phyloP scores from a whole-genome alignment of 495 filamentous ascomycete genomes.

The Cudoniella acicularis region DNA sequence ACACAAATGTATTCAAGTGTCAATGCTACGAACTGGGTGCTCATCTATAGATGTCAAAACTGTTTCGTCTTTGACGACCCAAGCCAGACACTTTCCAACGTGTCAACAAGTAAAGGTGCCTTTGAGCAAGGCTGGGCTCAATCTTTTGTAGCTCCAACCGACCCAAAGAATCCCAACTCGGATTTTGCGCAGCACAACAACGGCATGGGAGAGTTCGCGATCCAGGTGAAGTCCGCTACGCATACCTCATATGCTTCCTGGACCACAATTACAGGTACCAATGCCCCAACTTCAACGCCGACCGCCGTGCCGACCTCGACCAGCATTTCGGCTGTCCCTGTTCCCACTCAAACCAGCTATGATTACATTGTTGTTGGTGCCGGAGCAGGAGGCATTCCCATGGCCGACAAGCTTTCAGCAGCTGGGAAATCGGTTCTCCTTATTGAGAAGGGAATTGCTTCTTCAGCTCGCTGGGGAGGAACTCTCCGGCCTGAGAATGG shows the following conservation, averaged over 20 bases:
- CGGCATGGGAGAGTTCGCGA: conserved; percentile 42
- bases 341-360: conserved; percentile 39
- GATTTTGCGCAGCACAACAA: conserved; percentile 40
- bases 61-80: conserved; percentile 57
- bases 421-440: conserved; percentile 60
- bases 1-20: conserved; percentile 55
- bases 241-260: conserved; percentile 46
- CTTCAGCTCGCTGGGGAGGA: conserved; percentile 56
- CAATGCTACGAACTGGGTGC: conserved; percentile 48
- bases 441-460: conserved; percentile 61
- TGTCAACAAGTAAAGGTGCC: conserved; percentile 31
- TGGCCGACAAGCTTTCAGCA: conserved; percentile 59
- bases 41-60: conserved; percentile 60
- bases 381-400: conserved; percentile 59
- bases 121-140: conserved; percentile 46
- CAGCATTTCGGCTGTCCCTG: conserved; percentile 36
- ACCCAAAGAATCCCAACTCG: conserved; percentile 32
- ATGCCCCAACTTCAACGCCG: conserved; percentile 22
- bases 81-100: conserved; percentile 40
- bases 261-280: conserved; percentile 27
- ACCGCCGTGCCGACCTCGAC: background rate
- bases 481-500: conserved; percentile 31
- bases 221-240: conserved; percentile 36
- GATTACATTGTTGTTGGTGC: conserved; percentile 66
- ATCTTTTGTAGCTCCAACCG: conserved; percentile 29